Evolutionary conservation across 306 rosid species (phyloP).

Genomic region (Sphenostylis stenocarpa): DNA sequence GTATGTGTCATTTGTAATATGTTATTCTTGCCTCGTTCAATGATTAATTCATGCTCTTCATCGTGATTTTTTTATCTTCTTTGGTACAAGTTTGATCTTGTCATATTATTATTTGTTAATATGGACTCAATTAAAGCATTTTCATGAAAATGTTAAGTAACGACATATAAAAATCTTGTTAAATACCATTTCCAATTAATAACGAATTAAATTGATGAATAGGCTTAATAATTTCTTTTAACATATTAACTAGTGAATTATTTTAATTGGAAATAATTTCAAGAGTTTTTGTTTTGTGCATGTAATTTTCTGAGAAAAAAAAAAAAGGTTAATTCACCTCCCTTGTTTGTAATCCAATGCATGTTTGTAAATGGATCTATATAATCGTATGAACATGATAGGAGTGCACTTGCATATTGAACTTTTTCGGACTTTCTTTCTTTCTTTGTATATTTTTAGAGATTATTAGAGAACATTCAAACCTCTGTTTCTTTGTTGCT

Average conservation of each 20-base stretch:
- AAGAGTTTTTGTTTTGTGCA: not conserved
- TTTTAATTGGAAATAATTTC: not conserved
- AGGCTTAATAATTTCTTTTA: not conserved
- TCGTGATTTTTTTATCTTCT: not conserved
- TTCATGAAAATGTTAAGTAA: not conserved
- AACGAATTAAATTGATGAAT: not conserved
- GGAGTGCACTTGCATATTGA: not conserved
- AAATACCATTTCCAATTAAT: not conserved
- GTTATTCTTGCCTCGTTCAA: not conserved
- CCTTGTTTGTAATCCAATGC: not conserved
- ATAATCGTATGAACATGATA: not conserved
- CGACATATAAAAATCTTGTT: not conserved
- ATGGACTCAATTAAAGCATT: not conserved
- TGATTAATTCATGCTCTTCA: not conserved
- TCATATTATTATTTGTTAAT: not conserved
- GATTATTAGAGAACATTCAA: not conserved
- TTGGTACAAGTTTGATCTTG: not conserved
- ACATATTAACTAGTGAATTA: not conserved
- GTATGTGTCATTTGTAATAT: not conserved
- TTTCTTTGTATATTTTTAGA: not conserved
- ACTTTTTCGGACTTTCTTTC: not conserved
- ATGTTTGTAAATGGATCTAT: too few relatives aligned
- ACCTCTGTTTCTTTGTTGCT: not conserved
- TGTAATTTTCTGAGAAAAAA: not conserved
- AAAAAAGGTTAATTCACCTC: not conserved